Evolutionary conservation across 352 stramenopile genomes (phyloP), one percentile per base, ranked within the genome.

Genomic region (Globisporangium mamillatum): DNA sequence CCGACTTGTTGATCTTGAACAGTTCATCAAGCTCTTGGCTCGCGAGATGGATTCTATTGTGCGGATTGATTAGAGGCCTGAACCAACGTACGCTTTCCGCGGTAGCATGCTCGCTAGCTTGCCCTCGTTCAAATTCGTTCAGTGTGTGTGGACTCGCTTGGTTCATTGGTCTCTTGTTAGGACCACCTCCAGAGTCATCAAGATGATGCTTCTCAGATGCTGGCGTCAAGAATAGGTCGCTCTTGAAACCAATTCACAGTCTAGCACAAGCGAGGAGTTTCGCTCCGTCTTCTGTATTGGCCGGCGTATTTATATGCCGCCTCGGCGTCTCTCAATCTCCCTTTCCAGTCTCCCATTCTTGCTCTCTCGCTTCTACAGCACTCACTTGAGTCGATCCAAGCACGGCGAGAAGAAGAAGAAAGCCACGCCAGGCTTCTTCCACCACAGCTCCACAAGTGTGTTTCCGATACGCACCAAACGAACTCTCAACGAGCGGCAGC

Each of bases 401-500:
- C 52, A 36, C 10, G 10, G 12, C 8, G 10, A 34, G 22, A 20
- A 32, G 22, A 32, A 29, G 18, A 58, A 29, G 20, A 22, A 22
- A 22, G 53, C 25, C 53, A 38, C 12, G n/a, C 24, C 12, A 22
- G 14, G 8, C 52, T 57, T 22, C 27, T 22, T 57, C 25, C 14
- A 58, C 24, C 25, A 58, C 12, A 58, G 10, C 53, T 36, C 22
- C 52, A 56, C 9, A 24, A 24, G 61, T 24, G 61, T 56, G 59
- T 53, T 64, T 64, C 38, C 24, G 24, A 24, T 63, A 58, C 9
- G 27, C 53, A 10, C 4, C 10, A 58, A 50, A n/a, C 41, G 14
- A 58, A 36, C 14, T 29, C 27, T 4, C 12, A 58, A 24, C 12
- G 12, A 29, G 25, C 52, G 52, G 2, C 53, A 34, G n/a, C 24